Evolutionary conservation across 1,284 basidiomycete genomes (phyloP).

Genomic region (Puccinia brachypodii): DNA sequence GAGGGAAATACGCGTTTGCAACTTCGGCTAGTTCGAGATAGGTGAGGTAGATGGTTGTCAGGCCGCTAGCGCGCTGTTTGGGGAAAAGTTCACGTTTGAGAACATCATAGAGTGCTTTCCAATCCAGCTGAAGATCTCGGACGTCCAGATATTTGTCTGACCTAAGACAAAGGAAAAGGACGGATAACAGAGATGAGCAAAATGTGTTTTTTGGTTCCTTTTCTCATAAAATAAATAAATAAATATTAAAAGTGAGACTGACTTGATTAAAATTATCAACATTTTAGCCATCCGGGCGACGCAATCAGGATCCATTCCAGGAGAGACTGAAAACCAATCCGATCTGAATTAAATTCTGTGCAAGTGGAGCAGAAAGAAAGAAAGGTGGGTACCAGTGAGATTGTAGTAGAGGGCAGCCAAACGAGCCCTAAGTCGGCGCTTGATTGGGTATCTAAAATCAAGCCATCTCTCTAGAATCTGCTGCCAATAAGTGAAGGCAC

Average conservation of each 20-base stretch:
- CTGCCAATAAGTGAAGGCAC: constrained; percentile 57
- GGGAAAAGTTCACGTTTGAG: constrained; percentile 79
- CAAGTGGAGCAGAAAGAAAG: not conserved
- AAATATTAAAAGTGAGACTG: constrained; percentile 60
- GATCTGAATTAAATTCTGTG: not conserved
- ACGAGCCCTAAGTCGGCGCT: constrained; percentile 72
- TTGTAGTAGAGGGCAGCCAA: constrained; percentile 83
- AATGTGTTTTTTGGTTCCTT: not conserved
- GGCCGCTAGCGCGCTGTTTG: constrained; percentile 76
- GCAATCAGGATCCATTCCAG: constrained; percentile 71
- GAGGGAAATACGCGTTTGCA: constrained; percentile 76
- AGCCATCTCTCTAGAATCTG: constrained; percentile 66
- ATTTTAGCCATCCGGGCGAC: constrained; percentile 72
- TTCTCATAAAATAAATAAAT: not conserved
- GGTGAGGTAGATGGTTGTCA: constrained; percentile 63
- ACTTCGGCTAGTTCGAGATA: constrained; percentile 59
- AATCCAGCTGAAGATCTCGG: constrained; percentile 79
- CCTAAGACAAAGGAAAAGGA: constrained; percentile 59
- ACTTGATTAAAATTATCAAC: constrained; percentile 70
- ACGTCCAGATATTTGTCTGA: constrained; percentile 75
- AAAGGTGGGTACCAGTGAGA: constrained; percentile 61
- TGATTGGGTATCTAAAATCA: constrained; percentile 80
- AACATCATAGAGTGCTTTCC: constrained; percentile 80
- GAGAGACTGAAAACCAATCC: constrained; percentile 61
- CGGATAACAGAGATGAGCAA: constrained; percentile 58